Base-by-base conservation (phyloP, 2,329 filamentous ascomycete genomes). In the Calcarisporium arbuscula region DNA sequence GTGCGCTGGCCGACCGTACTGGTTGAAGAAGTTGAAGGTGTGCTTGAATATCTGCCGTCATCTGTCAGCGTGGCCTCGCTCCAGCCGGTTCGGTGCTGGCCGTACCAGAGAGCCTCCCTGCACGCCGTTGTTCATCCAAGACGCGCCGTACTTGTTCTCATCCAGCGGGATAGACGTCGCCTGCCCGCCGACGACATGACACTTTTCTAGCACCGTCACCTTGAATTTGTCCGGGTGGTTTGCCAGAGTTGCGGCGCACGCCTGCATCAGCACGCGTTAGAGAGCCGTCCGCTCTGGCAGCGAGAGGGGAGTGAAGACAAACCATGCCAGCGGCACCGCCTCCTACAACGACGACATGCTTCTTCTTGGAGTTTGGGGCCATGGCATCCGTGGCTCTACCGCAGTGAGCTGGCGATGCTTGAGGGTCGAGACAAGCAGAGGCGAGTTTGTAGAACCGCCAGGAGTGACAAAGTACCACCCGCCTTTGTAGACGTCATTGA, bases 211-310 rank as follows among this genome's bases (percentile, higher is more conserved):
- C 11, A 85, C 47, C 0, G 78, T 83, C 10, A 85, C 67, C 28
- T 77, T 70, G 58, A 80, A 85, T 42, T 70, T 72, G 23, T 81
- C 70, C 1, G 74, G 74, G 42, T 84, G 77, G 30, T 81, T 70
- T 30, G 77, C 70, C 19, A 85, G 67, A 19, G 80, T 80, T 19
- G 79, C 69, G 9, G 80, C 80, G 52, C 79, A 83, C 35, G 76
- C 75, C 78, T 70, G 34, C 7, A 28, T 25, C 3, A n/a, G 19
- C 19, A 17, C 5, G n/a, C 8, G 6, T 10, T 19, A 19, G 19
- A 18, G 12, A 32, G 10, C 11, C 14, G 18, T 21, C 19, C 8
- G 19, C 20, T 9, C 15, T 27, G 16, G 15, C 20, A 18, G 36
- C 19, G 15, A 23, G 22, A 28, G 22, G 31, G 8, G 21, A 14